phyloP scores from a whole-genome alignment of 768 basidiomycete species.

The Psilocybe cubensis region DNA sequence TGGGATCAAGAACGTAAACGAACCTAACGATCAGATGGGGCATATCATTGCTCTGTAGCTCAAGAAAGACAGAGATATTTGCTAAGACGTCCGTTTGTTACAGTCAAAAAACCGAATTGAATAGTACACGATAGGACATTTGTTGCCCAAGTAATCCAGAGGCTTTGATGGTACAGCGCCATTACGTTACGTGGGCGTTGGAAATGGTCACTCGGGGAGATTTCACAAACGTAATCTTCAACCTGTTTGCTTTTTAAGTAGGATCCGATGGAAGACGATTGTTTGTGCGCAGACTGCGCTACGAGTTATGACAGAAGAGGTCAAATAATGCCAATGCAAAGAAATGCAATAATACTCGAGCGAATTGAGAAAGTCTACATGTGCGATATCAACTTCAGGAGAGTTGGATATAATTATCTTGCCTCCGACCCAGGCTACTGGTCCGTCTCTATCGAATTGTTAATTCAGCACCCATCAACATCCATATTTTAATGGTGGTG shows the following conservation, averaged over 20 bases:
- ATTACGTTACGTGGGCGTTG: constrained; percentile 1
- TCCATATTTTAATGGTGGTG: constrained; percentile 43
- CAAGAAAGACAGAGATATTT: constrained; percentile 1
- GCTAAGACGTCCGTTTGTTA: constrained; percentile 11
- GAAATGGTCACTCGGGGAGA: constrained; percentile 12
- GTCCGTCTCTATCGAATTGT: constrained; percentile 12
- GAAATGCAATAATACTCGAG: constrained; percentile 2
- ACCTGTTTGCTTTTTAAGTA: constrained; percentile 7
- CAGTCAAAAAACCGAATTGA: neutral
- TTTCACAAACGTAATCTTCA: constrained; percentile 4
- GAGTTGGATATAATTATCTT: constrained; percentile 23
- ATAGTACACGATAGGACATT: neutral
- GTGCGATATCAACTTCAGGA: constrained; percentile 14
- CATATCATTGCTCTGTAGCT: constrained; percentile 5
- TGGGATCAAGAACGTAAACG: neutral
- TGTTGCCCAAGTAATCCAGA: neutral
- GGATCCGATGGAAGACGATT: constrained; percentile 2
- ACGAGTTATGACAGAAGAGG: neutral
- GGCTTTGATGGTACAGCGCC: neutral
- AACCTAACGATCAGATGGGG: constrained; percentile 14
- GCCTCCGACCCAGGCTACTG: constrained; percentile 15
- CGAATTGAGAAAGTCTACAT: constrained; percentile 11
- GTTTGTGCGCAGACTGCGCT: neutral
- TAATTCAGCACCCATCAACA: constrained; percentile 5
- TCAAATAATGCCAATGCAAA: constrained; percentile 3